These are phyloP conservation scores for Erodium maritimum DNA, from an alignment of 345 rosid genomes.

Conservation along the genomic window DNA sequence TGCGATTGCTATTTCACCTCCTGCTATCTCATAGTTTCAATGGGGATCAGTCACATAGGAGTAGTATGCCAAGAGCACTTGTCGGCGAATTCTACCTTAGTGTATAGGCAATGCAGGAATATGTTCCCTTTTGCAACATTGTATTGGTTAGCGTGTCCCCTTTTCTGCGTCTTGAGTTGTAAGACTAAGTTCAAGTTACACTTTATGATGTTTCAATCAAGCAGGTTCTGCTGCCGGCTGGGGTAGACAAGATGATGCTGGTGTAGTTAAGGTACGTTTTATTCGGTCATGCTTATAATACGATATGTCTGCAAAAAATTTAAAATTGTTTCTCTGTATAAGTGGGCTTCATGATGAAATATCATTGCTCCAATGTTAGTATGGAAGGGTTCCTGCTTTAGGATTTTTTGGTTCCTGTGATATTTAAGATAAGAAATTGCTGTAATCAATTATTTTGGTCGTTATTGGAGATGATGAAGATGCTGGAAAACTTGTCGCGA, in stretches of 20 bases:
- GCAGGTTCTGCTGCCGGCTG: slow-evolving; percentile 96
- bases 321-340: not conserved
- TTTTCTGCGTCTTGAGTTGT: not conserved
- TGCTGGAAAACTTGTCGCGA: too few species aligned
- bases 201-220: slow-evolving; percentile 7
- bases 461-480: too few species aligned
- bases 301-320: not conserved
- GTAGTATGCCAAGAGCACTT: too few species aligned
- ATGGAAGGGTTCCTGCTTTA: not conserved
- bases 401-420: not conserved
- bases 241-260: slow-evolving; percentile 92
- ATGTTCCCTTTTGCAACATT: too few species aligned
- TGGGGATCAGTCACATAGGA: too few species aligned
- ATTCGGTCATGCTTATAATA: not conserved
- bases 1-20: too few species aligned
- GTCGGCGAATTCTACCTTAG: too few species aligned
- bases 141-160: not conserved
- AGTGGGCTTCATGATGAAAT: not conserved
- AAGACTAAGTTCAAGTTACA: not conserved
- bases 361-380: not conserved
- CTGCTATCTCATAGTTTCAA: too few species aligned
- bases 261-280: slow-evolving; percentile 70
- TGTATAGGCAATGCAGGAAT: too few species aligned
- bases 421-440: not conserved
- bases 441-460: too few species aligned